A percentile compares a stretch with the other conserved stretches of the same genome.
These are phyloP conservation scores for Candida fluviatilis DNA, from an alignment of 805 yeast species.

Conservation along the genomic window DNA sequence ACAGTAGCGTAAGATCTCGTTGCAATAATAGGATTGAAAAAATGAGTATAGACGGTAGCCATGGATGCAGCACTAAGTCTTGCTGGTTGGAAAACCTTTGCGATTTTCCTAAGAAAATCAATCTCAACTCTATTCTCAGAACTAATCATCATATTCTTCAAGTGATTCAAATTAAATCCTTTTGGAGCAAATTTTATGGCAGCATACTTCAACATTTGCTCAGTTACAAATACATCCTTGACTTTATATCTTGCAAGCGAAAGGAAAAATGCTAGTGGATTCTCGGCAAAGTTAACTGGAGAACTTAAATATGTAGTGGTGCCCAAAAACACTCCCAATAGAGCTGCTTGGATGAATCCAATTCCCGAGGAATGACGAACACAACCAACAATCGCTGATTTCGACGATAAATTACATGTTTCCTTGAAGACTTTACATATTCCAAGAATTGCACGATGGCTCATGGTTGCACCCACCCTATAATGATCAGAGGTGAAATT, in stretches of 20 bases:
- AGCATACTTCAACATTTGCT: conserved; percentile 77
- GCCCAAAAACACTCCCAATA: conserved; percentile 84
- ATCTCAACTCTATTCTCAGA: conserved; percentile 71
- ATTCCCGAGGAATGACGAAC: conserved; percentile 80
- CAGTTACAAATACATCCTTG: conserved; percentile 80
- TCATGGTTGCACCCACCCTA: conserved; percentile 52
- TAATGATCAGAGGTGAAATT: conserved; percentile 70
- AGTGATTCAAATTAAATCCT: conserved; percentile 54
- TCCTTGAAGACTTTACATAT: conserved; percentile 88
- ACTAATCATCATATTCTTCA: conserved; percentile 82
- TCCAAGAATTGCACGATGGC: conserved; percentile 63
- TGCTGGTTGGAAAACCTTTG: conserved; percentile 59
- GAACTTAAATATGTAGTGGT: conserved; percentile 78
- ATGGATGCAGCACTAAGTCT: conserved; percentile 65
- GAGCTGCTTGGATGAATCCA: conserved; percentile 83
- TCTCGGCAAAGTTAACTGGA: conserved; percentile 69
- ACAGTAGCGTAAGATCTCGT: conserved; percentile 84
- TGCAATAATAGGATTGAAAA: conserved; percentile 76
- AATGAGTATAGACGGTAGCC: conserved; percentile 74
- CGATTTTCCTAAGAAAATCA: conserved; percentile 51
- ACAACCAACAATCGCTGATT: conserved; percentile 76
- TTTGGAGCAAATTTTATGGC: conserved; percentile 55
- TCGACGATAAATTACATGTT: conserved; percentile 77
- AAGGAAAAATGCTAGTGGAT: conserved; percentile 68
- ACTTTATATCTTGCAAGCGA: conserved; percentile 73